phyloP scores from a whole-genome alignment of 257 asterid species.

The Linderniella brevidens region DNA sequence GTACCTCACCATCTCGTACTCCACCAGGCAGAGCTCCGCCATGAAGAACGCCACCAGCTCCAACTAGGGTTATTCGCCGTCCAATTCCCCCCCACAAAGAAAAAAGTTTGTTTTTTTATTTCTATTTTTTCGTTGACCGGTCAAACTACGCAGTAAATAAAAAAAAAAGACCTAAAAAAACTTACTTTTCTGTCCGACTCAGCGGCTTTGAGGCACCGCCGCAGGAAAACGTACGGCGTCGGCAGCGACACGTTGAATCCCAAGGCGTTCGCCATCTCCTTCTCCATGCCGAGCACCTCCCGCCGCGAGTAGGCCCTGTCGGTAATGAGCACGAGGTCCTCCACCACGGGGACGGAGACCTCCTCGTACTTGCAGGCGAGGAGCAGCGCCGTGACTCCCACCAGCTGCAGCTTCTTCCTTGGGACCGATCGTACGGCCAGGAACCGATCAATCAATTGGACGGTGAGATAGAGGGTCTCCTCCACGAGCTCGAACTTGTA shows the following conservation, averaged over 20 bases:
- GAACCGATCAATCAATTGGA: conserved; percentile 78
- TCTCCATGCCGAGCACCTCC: conserved; percentile 93
- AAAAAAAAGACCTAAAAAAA: neutral
- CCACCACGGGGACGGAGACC: conserved; percentile 87
- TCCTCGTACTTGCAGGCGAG: conserved; percentile 96
- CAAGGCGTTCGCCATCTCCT: conserved; percentile 49
- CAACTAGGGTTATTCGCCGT: conserved; percentile 32
- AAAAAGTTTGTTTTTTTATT: neutral
- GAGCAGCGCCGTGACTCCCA: conserved; percentile 84
- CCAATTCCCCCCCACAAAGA: neutral
- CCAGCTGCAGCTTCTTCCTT: conserved; percentile 81
- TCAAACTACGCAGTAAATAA: too few relatives aligned
- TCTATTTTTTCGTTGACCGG: too few relatives aligned
- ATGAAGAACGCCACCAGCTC: conserved; percentile 64
- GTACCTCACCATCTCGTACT: conserved; percentile 65
- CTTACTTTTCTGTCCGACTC: conserved; percentile 54
- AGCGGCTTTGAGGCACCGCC: conserved; percentile 75
- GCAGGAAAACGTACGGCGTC: conserved; percentile 77
- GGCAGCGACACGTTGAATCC: conserved; percentile 73
- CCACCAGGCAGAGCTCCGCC: conserved; percentile 69
- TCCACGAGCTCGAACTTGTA: conserved; percentile 96
- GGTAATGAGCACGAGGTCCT: conserved; percentile 72
- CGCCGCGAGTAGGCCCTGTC: conserved; percentile 68
- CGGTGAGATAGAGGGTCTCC: conserved; percentile 69
- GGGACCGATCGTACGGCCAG: conserved; percentile 39